Percentiles rank a stretch among this genome's conserved stretches.
phyloP scores from a whole-genome alignment of 1,284 basidiomycete genomes.

The Ustilago trichophora region DNA sequence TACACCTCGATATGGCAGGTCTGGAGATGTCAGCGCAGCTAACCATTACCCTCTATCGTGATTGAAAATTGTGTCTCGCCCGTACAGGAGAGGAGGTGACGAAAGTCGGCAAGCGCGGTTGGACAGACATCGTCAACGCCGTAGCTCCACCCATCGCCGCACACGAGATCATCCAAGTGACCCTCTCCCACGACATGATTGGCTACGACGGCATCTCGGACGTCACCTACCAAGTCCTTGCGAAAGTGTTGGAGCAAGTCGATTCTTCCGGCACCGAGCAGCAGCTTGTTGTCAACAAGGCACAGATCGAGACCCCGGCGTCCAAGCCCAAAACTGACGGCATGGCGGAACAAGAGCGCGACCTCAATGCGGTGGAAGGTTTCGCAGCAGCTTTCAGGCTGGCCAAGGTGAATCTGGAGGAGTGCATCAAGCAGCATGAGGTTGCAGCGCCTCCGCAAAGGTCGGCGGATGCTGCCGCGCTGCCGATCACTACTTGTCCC shows the following conservation, averaged over 20 bases:
- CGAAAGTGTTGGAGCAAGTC: constrained; percentile 62
- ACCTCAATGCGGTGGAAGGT: constrained; percentile 83
- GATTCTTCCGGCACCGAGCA: constrained; percentile 46
- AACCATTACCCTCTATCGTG: no score
- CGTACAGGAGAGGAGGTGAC: constrained; percentile 50
- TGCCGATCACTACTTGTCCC: constrained; percentile 85
- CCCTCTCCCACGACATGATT: constrained; percentile 87
- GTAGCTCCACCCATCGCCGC: constrained; percentile 98
- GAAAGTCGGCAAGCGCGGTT: constrained; percentile 56
- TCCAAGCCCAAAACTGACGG: constrained; percentile 29
- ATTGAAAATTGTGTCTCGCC: no score
- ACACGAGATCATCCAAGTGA: constrained; percentile 95
- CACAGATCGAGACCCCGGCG: constrained; percentile 29
- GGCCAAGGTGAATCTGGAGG: constrained; percentile 76
- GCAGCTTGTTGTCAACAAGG: constrained; percentile 61
- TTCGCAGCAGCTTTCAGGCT: constrained; percentile 83
- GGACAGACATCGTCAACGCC: constrained; percentile 83
- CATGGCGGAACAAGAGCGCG: constrained; percentile 67
- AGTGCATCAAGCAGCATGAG: constrained; percentile 80
- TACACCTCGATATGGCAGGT: no score
- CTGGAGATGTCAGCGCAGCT: no score
- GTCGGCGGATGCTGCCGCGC: constrained; percentile 7
- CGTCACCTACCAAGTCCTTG: constrained; percentile 77
- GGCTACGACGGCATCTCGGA: constrained; percentile 95
- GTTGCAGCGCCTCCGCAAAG: constrained; percentile 48